phyloP scores from a whole-genome alignment of 2,329 filamentous ascomycete genomes.

The Pseudocercospora eumusae region DNA sequence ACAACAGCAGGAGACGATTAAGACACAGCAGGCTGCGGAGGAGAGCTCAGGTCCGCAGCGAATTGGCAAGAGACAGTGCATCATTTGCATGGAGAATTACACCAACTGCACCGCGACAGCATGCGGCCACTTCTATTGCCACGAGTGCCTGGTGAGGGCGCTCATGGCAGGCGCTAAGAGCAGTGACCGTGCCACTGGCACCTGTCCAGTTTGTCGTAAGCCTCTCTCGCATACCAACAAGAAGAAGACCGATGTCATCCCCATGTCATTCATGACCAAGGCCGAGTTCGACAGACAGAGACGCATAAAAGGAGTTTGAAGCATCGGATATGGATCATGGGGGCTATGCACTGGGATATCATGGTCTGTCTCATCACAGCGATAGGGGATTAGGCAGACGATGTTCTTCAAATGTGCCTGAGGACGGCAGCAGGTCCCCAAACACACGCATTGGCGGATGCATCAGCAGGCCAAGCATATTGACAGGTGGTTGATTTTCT shows the following conservation, averaged over 20 bases:
- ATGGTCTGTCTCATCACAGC: neutral
- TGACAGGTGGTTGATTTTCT: constrained; percentile 19
- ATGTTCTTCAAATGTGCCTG: neutral
- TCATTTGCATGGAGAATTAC: constrained; percentile 64
- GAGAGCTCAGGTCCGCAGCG: constrained; percentile 30
- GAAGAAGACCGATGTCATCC: constrained; percentile 27
- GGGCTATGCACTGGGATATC: neutral
- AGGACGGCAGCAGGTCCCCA: neutral
- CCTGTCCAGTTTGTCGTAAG: constrained; percentile 47
- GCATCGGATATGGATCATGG: neutral
- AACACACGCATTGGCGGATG: neutral
- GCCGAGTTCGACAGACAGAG: constrained; percentile 22
- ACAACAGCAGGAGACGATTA: constrained; percentile 32
- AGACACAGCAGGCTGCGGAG: constrained; percentile 31
- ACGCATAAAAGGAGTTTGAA: constrained; percentile 10
- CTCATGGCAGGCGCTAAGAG: constrained; percentile 58
- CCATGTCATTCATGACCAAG: constrained; percentile 32
- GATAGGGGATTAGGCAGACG: neutral
- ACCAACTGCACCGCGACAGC: constrained; percentile 61
- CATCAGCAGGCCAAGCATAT: constrained; percentile 10
- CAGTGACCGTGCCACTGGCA: constrained; percentile 46
- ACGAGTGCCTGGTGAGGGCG: constrained; percentile 63
- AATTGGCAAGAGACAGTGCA: constrained; percentile 57
- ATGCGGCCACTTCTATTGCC: constrained; percentile 66
- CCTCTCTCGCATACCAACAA: constrained; percentile 24